Conservation (phyloP, 352 stramenopile genomes). For the Achlya hypogyna region DNA sequence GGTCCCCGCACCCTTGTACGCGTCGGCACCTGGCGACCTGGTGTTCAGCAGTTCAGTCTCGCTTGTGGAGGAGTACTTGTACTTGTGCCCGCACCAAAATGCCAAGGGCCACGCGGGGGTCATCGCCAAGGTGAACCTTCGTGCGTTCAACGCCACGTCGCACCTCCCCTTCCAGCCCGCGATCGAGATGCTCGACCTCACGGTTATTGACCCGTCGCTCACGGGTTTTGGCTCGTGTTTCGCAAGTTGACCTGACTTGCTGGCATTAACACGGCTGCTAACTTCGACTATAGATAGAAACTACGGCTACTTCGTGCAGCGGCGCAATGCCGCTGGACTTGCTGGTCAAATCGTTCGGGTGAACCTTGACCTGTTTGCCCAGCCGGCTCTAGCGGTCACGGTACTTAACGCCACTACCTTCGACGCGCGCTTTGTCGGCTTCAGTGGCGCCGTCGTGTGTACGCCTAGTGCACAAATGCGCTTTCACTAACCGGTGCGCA, state of each 20-base stretch:
- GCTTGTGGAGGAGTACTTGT: slow-evolving; percentile 54
- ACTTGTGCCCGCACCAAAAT: slow-evolving; percentile 63
- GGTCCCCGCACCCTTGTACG: neutral
- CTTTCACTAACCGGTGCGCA: slow-evolving; percentile 14
- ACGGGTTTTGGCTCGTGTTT: slow-evolving; percentile 51
- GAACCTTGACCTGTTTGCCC: slow-evolving; percentile 34
- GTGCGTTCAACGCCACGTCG: slow-evolving; percentile 28
- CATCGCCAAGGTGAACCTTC: slow-evolving; percentile 33
- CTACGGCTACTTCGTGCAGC: slow-evolving; percentile 61
- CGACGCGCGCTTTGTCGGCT: slow-evolving; percentile 50
- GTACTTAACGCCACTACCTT: slow-evolving; percentile 45
- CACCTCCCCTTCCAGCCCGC: slow-evolving; percentile 24
- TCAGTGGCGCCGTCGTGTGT: slow-evolving; percentile 56
- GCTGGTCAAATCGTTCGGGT: slow-evolving; percentile 58
- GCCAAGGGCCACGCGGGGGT: slow-evolving; percentile 37
- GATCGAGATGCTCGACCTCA: slow-evolving; percentile 49
- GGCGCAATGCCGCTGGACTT: slow-evolving; percentile 42
- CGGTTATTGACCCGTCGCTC: slow-evolving; percentile 30
- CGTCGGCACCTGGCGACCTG: neutral
- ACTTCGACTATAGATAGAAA: slow-evolving; percentile 24
- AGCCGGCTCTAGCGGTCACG: slow-evolving; percentile 24
- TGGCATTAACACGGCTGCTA: neutral
- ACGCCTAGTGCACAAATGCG: slow-evolving; percentile 11
- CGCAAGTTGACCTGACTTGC: slow-evolving; percentile 12
- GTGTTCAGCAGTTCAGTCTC: neutral